Conservation (phyloP, 257 asterid species). For the Asclepias syriaca region DNA sequence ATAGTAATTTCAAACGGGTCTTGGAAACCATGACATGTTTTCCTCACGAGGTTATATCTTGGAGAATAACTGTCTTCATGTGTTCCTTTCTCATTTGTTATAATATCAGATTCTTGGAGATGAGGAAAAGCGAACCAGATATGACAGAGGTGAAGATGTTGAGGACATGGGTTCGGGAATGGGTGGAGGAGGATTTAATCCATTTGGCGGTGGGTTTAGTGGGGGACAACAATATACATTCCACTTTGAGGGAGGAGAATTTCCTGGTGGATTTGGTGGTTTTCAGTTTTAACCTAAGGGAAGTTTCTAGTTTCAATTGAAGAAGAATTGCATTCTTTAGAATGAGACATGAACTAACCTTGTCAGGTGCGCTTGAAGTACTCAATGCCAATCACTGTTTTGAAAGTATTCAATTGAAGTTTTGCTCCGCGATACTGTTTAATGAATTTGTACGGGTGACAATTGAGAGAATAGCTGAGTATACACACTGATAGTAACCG, state of each 20-base stretch:
- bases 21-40: background rate
- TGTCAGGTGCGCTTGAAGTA: background rate
- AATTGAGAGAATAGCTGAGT: slow-evolving; percentile 4
- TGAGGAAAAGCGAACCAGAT: slow-evolving; percentile 78
- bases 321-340: slow-evolving; percentile 4
- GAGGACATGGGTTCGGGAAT: slow-evolving; percentile 64
- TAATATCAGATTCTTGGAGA: slow-evolving; percentile 64
- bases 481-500: background rate
- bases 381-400: background rate
- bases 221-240: slow-evolving; percentile 72
- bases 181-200: slow-evolving; percentile 85
- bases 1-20: background rate
- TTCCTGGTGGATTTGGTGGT: slow-evolving; percentile 68
- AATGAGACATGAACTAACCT: background rate
- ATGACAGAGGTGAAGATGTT: slow-evolving; percentile 80
- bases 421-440: background rate
- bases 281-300: slow-evolving; percentile 46
- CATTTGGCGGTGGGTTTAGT: slow-evolving; percentile 51
- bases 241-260: slow-evolving; percentile 90
- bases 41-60: background rate
- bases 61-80: background rate
- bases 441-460: slow-evolving; percentile 1
- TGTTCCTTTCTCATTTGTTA: background rate
- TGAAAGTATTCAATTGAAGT: slow-evolving; percentile 6
- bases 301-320: slow-evolving; percentile 7